A percentile compares a stretch with the other conserved stretches of the same genome.
Conservation (phyloP, 257 asterid species). For the Verbena officinalis region DNA sequence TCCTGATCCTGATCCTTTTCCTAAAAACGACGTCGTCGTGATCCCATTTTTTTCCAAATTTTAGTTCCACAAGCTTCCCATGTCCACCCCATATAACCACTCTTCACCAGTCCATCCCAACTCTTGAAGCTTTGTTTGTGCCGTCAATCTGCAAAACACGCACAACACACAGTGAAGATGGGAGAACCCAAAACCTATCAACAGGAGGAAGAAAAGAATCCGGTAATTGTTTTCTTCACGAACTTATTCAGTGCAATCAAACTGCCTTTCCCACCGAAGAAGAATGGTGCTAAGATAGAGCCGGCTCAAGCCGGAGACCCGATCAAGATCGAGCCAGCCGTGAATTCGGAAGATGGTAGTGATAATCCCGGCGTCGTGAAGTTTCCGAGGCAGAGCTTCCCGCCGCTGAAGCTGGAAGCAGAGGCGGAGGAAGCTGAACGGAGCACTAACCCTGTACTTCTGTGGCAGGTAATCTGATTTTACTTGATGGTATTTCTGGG, state of each 20-base stretch:
- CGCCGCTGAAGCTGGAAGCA: slow-evolving; percentile 57
- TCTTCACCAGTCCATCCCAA: slow-evolving; percentile 24
- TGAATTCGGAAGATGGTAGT: slow-evolving; percentile 23
- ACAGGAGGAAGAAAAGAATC: slow-evolving; percentile 42
- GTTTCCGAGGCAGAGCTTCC: slow-evolving; percentile 45
- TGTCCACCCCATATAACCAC: not conserved
- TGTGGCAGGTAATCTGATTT: slow-evolving; percentile 63
- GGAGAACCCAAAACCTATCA: slow-evolving; percentile 30
- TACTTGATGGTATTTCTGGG: not conserved
- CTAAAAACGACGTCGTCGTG: slow-evolving; percentile 23
- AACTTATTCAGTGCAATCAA: slow-evolving; percentile 53
- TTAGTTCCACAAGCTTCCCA: slow-evolving; percentile 33
- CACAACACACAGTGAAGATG: slow-evolving; percentile 24
- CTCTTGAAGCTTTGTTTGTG: slow-evolving; percentile 25
- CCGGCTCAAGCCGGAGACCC: too few relatives aligned
- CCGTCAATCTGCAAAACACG: not conserved
- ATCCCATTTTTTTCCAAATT: not conserved
- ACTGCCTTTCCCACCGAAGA: slow-evolving; percentile 42
- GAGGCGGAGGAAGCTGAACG: slow-evolving; percentile 52
- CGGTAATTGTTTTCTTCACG: slow-evolving; percentile 44
- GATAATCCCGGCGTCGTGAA: slow-evolving; percentile 35
- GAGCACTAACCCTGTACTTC: slow-evolving; percentile 52
- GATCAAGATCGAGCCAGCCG: slow-evolving; percentile 10
- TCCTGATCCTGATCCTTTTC: not conserved
- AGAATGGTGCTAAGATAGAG: slow-evolving; percentile 3